Conservation (phyloP, 2,329 filamentous ascomycete species). For the Aspergillus neoniger region DNA sequence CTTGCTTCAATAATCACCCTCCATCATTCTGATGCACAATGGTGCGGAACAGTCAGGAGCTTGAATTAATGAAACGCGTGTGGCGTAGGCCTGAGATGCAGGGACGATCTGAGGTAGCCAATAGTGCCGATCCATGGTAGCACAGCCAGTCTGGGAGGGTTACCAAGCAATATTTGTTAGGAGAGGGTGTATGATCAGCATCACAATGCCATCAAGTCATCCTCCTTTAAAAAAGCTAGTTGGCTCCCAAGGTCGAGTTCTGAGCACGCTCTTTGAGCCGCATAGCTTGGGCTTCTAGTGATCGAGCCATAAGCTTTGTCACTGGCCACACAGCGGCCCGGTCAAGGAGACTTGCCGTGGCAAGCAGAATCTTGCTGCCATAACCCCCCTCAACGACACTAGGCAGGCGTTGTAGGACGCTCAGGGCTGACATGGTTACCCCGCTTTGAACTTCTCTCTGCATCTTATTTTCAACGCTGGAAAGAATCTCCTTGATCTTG, state of each 20-base stretch:
- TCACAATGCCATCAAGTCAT: not conserved
- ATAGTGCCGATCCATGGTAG: no score
- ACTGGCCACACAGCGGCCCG: constrained; percentile 90
- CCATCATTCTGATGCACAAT: no score
- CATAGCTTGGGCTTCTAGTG: constrained; percentile 64
- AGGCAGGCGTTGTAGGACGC: constrained; percentile 55
- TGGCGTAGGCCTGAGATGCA: no score
- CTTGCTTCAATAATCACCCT: no score
- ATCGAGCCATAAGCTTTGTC: constrained; percentile 68
- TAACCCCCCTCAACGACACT: constrained; percentile 70
- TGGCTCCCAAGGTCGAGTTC: constrained; percentile 34
- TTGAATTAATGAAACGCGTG: no score
- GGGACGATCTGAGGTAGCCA: no score
- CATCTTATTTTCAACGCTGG: constrained; percentile 78
- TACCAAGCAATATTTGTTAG: no score
- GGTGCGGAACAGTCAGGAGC: no score
- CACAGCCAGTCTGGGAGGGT: no score
- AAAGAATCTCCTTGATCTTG: constrained; percentile 78
- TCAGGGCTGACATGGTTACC: constrained; percentile 54
- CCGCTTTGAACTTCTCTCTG: constrained; percentile 59
- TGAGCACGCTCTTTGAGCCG: constrained; percentile 63
- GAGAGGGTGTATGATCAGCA: no score
- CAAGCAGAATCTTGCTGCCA: constrained; percentile 78
- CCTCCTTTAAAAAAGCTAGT: not conserved
- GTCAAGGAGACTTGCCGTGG: constrained; percentile 84